Base-by-base conservation (phyloP, 2,329 filamentous ascomycete genomes). In the Tolypocladium album region DNA sequence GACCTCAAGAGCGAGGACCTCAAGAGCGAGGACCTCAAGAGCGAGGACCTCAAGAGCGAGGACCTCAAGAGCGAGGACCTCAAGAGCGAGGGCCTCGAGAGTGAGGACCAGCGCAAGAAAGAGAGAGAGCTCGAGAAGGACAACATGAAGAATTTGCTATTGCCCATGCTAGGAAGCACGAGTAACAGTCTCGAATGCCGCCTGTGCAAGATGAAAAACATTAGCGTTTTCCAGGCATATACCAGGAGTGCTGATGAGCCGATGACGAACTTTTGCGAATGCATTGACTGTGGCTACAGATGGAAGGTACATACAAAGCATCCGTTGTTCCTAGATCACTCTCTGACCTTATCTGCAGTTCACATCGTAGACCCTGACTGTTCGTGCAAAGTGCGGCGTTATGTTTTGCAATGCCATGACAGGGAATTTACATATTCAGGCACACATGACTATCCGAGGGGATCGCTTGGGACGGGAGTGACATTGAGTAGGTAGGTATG, bases 61-160 rank as follows among this genome's bases (percentile, higher is more conserved):
- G 5, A 5, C 27, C 27, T 31, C 27, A 31, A 31, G 27, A 5
- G 27, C 27, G 27, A 31, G 27, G 5, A 5, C 27, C 27, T 31
- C 3, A 31, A 31, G 27, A 31, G 27, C 5, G 27, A 93, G 97
- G 73, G 27, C 27, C 84, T 99, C 71, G 95, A 95, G 78, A 94
- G 89, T 55, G 88, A 87, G 57, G 87, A 94, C 74, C 88, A 90
- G 75, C 85, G 87, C 62, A 85, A 85, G 68, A 84, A 88, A 70
- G 92, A 97, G 66, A 78, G 83, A 66, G 85, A 86, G 72, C 82
- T 96, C 57, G 82, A 92, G 71, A 86, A 89, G 75, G 91, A 97
- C 76, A 99, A 99, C 75, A 92, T 97, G 89, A 92, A 92, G 79
- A 91, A 93, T 75, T 91, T 93, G 1, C 96, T 97, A 86, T 92